Evolutionary conservation across 371 early-diverging fungal genomes (phyloP), one percentile per base, ranked within the genome.

Genomic region (Homolaphlyctis polyrhiza): DNA sequence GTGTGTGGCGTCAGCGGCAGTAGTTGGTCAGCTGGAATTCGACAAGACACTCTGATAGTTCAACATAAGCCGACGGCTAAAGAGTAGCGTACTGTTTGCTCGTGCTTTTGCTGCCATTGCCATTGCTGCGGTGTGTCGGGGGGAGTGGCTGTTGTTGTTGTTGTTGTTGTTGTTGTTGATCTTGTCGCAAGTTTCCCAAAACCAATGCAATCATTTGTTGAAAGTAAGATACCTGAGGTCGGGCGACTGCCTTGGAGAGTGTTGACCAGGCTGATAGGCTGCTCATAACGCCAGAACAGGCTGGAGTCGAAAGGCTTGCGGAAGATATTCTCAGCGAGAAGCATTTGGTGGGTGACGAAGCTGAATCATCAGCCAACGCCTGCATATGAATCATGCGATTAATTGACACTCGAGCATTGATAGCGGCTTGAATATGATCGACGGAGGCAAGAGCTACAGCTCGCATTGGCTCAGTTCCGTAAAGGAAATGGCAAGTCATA

Each of bases 371-470:
- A 27, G 52, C 52, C 28, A 51, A 14, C 32, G 11, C 6, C 11
- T 51, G 52, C 25, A 27, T n/a, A 21, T 27, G 25, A 32, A 14
- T 11, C 32, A 14, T 6, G 32, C 32, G 25, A 51, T 45, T 16
- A 14, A 51, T 21, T 51, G 52, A 51, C 32, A 21, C 6, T 51
- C n/a, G 25, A 8, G 52, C 6, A 28, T 51, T 11, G 6, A 14
- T 50, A 68, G 64, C 52, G 61, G 33, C 36, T 75, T 23, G 75
- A 75, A 32, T 62, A 67, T 23, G 71, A 72, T 61, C 59, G 75
- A 25, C 47, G 72, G 23, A 50, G 72, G 25, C 71, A 75, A 30
- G 68, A 67, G 34, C 71, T 69, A 34, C 49, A 69, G 25, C 60
- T 64, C 48, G 75, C 72, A 21, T 58, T 72, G 34, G 45, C 62